Conservation (phyloP, 306 rosid species). For the Rosa chinensis region DNA sequence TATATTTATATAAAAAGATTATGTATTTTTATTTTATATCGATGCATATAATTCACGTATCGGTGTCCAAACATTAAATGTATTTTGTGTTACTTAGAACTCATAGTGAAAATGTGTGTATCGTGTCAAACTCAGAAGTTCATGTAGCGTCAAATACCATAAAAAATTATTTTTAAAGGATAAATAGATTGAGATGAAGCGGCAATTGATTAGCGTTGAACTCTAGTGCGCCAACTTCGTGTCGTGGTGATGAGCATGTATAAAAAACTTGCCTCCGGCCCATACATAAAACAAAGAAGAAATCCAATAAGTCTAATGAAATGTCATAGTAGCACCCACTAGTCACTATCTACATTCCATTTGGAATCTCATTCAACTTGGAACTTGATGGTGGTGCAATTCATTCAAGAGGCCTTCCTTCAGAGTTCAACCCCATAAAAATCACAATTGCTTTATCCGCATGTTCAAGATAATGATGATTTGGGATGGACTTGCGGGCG, state of each 20-base stretch:
- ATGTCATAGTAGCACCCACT: not conserved
- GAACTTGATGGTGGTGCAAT: not conserved
- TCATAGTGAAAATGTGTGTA: not conserved
- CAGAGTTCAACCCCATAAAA: not conserved
- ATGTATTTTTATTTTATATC: no score
- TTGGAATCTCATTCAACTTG: not conserved
- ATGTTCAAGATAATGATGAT: not conserved
- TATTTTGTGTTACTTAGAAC: no score
- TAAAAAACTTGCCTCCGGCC: not conserved
- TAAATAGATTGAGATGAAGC: no score
- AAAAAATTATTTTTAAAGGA: no score
- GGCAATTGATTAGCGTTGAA: no score
- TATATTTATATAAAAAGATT: no score
- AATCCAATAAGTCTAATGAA: not conserved
- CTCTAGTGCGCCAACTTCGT: no score
- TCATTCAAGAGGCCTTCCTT: not conserved
- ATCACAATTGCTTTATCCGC: not conserved
- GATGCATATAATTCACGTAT: no score
- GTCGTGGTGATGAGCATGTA: not conserved
- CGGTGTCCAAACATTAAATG: not conserved
- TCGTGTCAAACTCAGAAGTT: no score
- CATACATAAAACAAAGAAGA: not conserved
- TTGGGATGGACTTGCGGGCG: not conserved
- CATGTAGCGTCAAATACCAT: no score
- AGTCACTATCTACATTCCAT: not conserved